These are phyloP conservation scores for Neurospora terricola DNA, from an alignment of 495 filamentous ascomycete genomes.

Conservation along the genomic window DNA sequence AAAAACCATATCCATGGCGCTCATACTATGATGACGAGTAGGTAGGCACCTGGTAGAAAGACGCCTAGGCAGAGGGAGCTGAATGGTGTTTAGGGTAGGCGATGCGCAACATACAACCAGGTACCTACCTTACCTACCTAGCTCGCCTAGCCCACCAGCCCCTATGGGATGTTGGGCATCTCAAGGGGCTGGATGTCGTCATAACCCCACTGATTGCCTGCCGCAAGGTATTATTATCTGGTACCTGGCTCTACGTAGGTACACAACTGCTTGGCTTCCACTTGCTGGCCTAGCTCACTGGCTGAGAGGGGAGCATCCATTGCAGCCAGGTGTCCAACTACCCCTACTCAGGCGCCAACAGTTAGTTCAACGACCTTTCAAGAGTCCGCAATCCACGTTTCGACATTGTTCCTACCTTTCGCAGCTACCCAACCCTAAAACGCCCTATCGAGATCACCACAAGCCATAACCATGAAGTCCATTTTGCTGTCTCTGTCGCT, in stretches of 20 bases:
- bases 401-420: background rate
- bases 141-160: too few relatives aligned
- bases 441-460: background rate
- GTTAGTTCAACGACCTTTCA: background rate
- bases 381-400: background rate
- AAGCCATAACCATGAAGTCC: constrained; percentile 35
- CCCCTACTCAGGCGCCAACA: background rate
- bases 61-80: background rate
- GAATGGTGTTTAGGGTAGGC: background rate
- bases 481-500: constrained; percentile 46
- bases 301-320: background rate
- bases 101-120: background rate
- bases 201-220: background rate
- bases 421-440: background rate
- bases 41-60: background rate
- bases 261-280: background rate
- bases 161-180: background rate
- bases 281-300: background rate
- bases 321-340: background rate
- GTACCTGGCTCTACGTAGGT: background rate
- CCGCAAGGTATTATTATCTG: background rate
- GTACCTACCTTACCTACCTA: background rate
- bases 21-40: background rate
- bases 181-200: background rate
- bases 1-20: background rate